These are phyloP conservation scores for Sporodiniella umbellata DNA, from an alignment of 371 early-diverging fungal genomes.

Conservation along the genomic window DNA sequence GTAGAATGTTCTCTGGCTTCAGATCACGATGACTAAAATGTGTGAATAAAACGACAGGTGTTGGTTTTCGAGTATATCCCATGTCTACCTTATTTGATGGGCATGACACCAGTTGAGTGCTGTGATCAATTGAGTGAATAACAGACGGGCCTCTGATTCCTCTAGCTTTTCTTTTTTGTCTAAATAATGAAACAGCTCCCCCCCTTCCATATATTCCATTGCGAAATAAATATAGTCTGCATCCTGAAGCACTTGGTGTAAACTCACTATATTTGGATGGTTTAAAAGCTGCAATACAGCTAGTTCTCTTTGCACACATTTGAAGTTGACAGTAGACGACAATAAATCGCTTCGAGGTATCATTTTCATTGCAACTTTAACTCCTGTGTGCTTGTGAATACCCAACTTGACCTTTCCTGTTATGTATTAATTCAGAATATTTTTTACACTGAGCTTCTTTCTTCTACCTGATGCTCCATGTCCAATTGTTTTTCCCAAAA, in stretches of 20 bases:
- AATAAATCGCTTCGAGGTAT: conserved; percentile 64
- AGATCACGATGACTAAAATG: conserved; percentile 52
- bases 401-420: conserved; percentile 78
- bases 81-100: conserved; percentile 78
- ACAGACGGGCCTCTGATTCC: conserved; percentile 81
- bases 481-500: conserved; percentile 75
- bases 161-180: conserved; percentile 78
- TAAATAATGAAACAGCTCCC: conserved; percentile 91
- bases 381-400: conserved; percentile 65
- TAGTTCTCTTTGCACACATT: conserved; percentile 86
- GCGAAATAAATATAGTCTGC: conserved; percentile 75
- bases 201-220: conserved; percentile 94
- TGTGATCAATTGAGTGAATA: conserved; percentile 90
- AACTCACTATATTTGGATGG: conserved; percentile 85
- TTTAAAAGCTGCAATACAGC: conserved; percentile 87
- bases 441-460: background rate
- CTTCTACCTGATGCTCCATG: conserved; percentile 74
- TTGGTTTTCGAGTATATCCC: background rate
- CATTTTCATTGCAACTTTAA: conserved; percentile 88
- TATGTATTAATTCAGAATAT: background rate
- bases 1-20: conserved; percentile 72
- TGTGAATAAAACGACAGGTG: background rate
- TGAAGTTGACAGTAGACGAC: conserved; percentile 52
- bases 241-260: conserved; percentile 83
- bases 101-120: conserved; percentile 93